These are phyloP conservation scores for Diplocarpon mali DNA, from an alignment of 2,329 filamentous ascomycete species.

Conservation along the genomic window DNA sequence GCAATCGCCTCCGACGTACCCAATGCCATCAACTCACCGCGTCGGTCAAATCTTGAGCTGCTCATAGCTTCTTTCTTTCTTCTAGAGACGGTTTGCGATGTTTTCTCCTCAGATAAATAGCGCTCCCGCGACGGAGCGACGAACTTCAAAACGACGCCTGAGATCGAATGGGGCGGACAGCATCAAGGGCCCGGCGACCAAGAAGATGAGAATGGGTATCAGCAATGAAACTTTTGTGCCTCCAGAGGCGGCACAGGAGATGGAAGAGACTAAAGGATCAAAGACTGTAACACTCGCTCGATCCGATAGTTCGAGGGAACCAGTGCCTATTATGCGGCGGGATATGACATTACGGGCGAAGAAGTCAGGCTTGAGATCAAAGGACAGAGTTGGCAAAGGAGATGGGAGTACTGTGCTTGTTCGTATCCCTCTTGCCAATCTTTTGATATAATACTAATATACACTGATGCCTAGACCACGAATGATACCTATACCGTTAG, in stretches of 20 bases:
- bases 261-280: conserved; percentile 44
- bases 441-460: neutral
- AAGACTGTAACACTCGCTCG: conserved; percentile 32
- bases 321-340: conserved; percentile 23
- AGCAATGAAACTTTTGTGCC: conserved; percentile 46
- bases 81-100: conserved; percentile 32
- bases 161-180: conserved; percentile 35
- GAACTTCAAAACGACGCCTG: conserved; percentile 47
- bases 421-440: conserved; percentile 24
- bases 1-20: neutral
- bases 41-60: neutral
- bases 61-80: neutral
- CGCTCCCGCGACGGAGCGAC: conserved; percentile 43
- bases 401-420: conserved; percentile 59
- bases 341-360: conserved; percentile 51
- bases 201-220: conserved; percentile 48
- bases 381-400: conserved; percentile 56
- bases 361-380: conserved; percentile 41
- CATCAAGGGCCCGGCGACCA: conserved; percentile 48
- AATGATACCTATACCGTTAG: conserved; percentile 78
- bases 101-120: conserved; percentile 45
- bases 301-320: conserved; percentile 22
- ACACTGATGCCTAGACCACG: conserved; percentile 47
- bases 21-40: conserved; percentile 6
- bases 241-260: conserved; percentile 37